Base-by-base conservation (phyloP, 2,329 filamentous ascomycete species). In the Arthroderma sp. region DNA sequence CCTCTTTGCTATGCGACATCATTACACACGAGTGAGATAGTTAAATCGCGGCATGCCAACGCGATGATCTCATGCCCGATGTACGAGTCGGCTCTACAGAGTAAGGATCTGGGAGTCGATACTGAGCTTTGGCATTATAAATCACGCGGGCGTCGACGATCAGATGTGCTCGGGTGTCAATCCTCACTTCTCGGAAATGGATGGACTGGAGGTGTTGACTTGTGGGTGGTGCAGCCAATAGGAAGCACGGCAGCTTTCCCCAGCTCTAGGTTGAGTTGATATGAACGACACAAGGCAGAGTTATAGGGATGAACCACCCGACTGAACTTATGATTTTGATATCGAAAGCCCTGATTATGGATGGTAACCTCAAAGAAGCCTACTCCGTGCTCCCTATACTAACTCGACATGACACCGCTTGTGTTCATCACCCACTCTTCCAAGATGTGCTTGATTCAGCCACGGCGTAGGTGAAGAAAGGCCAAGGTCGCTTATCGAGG, bases 171-270 rank as follows among this genome's bases (percentile, higher is more conserved):
- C 25, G 21, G 21, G 41, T 11, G 41, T 19, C 41, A 17, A 31
- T 19, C 47, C 47, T 19, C 13, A 17, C 1, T 31, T 31, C 5
- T 33, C 25, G 28, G 28, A 51, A n/a, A 35, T 47, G 41, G 47
- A 33, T 51, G 47, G 17, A 17, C 19, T 17, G 39, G 6, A 9
- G 39, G 39, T 3, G 39, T 43, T 43, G 9, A n/a, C n/a, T n/a
- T n/a, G 39, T 43, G 47, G 28, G 5, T 19, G 4, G 8, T 33
- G 25, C 28, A 4, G 28, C 47, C 47, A 51, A 51, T 51, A 51
- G 47, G 47, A 51, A 51, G 1, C 47, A 51, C 47, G 47, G 47
- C 25, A 51, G 6, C 47, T n/a, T n/a, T 25, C 47, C 44, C 47
- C 25, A 19, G 41, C 21, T 51, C 1, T 17, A 35, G 25, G 47